Evolutionary conservation across 306 rosid genomes (phyloP), one percentile per base, ranked within the genome.

Genomic region (Inga oerstediana): DNA sequence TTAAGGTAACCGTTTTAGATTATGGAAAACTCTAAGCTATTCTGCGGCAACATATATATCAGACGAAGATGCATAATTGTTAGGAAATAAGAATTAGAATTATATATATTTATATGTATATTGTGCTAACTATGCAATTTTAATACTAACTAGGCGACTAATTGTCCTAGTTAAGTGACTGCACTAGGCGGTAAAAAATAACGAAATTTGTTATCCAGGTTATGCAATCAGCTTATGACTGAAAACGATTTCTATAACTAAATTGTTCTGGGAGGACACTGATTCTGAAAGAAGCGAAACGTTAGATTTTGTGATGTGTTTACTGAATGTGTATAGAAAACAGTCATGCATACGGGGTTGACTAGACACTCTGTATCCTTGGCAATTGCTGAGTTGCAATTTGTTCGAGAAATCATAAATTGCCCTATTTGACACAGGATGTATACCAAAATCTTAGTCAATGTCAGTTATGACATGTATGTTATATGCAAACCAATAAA

Each of bases 1-100:
- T 96, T 66, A 96, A 96, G 95, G 99, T 95, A 82, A 30, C 10
- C 24, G 74, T 79, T 27, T 14, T 45, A 12, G 27, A 44, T 64
- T 71, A 4, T 44, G 67, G 62, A 27, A 1, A 46, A 41, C 79
- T 69, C 5, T 46, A 39, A 58, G 81, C 20, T 34, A 41, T 51
- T 72, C 10, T 54, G 48, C 49, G 24, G 41, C 41, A 15, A 62
- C 54, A 20, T 35, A n/a, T 39, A 67, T 27, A 6, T 37, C 22
- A 3, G 48, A 56, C 3, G 12, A 45, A 65, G 24, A n/a, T 59
- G 16, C 45, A n/a, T 39, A 56, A 75, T 37, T 54, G 30, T 14
- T 59, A 22, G 9, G 37, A 27, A 12, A 30, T 30, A 27, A 8
- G 39, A 27, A 58, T 56, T 17, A 17, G 49, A 27, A 14, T 15